These are phyloP conservation scores for Pichia thaimueangensis DNA, from an alignment of 805 yeast genomes.

Conservation along the genomic window DNA sequence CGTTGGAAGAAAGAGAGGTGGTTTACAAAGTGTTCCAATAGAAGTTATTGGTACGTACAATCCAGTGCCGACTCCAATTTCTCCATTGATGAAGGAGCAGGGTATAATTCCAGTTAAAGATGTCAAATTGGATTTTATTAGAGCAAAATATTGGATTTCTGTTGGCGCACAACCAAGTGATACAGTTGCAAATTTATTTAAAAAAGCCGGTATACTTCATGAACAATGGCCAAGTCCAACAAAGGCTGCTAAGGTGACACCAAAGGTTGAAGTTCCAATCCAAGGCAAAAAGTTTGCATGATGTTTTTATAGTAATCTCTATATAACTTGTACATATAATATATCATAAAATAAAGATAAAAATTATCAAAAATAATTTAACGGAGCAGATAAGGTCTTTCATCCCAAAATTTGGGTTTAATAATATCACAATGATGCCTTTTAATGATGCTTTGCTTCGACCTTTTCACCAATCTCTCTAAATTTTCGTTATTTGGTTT, in stretches of 20 bases:
- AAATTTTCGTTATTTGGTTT: conserved; percentile 38
- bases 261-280: conserved; percentile 18
- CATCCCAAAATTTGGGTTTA: conserved; percentile 56
- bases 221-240: conserved; percentile 52
- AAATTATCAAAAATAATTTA: conserved; percentile 2
- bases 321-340: conserved; percentile 1
- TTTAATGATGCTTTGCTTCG: conserved; percentile 41
- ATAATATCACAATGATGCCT: conserved; percentile 56
- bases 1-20: conserved; percentile 68
- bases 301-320: conserved; percentile 1
- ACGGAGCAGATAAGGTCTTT: conserved; percentile 34
- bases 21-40: conserved; percentile 82
- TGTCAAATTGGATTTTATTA: conserved; percentile 74
- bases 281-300: conserved; percentile 23
- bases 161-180: conserved; percentile 95
- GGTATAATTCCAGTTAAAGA: conserved; percentile 66
- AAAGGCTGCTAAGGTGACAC: conserved; percentile 18
- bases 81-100: conserved; percentile 50
- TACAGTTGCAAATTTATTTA: conserved; percentile 67
- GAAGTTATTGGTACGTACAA: conserved; percentile 94
- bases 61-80: conserved; percentile 68
- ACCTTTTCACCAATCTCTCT: conserved; percentile 42
- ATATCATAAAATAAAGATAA: neutral
- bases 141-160: conserved; percentile 94
- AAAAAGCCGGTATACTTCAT: conserved; percentile 67